A percentile compares a stretch with the other conserved stretches of the same genome.
These are phyloP conservation scores for Metschnikowia kofuensis DNA, from an alignment of 805 yeast species.

Conservation along the genomic window DNA sequence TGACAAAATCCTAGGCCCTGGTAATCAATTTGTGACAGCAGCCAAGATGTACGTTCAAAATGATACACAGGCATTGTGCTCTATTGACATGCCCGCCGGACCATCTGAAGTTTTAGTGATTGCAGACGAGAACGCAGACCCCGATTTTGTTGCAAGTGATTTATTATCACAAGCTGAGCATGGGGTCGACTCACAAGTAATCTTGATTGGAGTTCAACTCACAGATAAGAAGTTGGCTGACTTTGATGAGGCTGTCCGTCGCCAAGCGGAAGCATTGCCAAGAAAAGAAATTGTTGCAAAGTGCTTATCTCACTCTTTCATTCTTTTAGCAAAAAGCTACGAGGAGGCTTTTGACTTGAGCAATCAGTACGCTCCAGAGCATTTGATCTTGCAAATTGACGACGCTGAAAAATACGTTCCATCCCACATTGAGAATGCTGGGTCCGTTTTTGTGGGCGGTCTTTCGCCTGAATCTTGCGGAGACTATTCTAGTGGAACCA, in stretches of 20 bases:
- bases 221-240: conserved; percentile 55
- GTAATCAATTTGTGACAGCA: conserved; percentile 98
- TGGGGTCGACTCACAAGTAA: conserved; percentile 97
- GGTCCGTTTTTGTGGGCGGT: conserved; percentile 94
- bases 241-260: conserved; percentile 78
- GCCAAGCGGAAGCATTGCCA: conserved; percentile 81
- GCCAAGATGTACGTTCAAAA: conserved; percentile 98
- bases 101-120: conserved; percentile 97
- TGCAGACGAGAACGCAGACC: conserved; percentile 84
- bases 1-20: conserved; percentile 97
- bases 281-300: conserved; percentile 91
- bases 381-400: conserved; percentile 85
- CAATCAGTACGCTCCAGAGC: conserved; percentile 96
- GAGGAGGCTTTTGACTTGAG: conserved; percentile 86
- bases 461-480: conserved; percentile 98
- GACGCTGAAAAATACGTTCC: conserved; percentile 72
- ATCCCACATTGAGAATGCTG: conserved; percentile 81
- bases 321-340: conserved; percentile 62
- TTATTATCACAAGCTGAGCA: conserved; percentile 97
- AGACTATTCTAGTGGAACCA: conserved; percentile 96
- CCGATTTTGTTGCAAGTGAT: conserved; percentile 96
- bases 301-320: conserved; percentile 89
- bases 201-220: conserved; percentile 79
- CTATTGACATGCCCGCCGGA: conserved; percentile 99
- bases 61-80: conserved; percentile 90